phyloP scores from a whole-genome alignment of 495 filamentous ascomycete species.

The Sabuloglossum arenarium region DNA sequence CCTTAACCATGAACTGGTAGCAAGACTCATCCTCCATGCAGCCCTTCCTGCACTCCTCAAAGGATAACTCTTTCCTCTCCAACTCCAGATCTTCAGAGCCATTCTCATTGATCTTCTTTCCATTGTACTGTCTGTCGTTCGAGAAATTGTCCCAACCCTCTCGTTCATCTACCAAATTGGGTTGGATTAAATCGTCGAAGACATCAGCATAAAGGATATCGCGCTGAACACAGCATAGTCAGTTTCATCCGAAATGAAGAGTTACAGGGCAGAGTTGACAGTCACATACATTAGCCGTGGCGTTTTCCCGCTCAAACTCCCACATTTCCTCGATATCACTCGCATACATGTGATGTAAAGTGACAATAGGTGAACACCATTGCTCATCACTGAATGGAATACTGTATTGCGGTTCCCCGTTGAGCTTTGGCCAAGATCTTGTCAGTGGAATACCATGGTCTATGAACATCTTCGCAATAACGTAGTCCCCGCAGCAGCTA shows the following conservation, averaged over 20 bases:
- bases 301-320: conserved; percentile 22
- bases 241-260: too few relatives aligned
- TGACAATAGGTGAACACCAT: conserved; percentile 39
- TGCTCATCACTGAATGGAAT: conserved; percentile 28
- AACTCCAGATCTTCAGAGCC: background rate
- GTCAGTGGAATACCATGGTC: conserved; percentile 30
- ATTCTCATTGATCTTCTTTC: background rate
- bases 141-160: background rate
- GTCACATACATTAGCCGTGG: background rate
- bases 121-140: background rate
- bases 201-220: background rate
- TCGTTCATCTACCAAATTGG: background rate
- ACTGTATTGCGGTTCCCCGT: conserved; percentile 29
- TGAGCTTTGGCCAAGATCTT: conserved; percentile 31
- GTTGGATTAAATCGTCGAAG: background rate
- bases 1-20: background rate
- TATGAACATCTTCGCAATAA: conserved; percentile 35
- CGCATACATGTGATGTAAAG: conserved; percentile 37
- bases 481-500: conserved; percentile 49
- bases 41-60: background rate
- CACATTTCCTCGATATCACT: conserved; percentile 30
- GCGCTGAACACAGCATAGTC: background rate
- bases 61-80: background rate
- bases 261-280: too few relatives aligned
- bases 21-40: background rate